Evolutionary conservation across 495 filamentous ascomycete species (phyloP), one percentile per base, ranked within the genome.

Genomic region (Usnea hakonensis): DNA sequence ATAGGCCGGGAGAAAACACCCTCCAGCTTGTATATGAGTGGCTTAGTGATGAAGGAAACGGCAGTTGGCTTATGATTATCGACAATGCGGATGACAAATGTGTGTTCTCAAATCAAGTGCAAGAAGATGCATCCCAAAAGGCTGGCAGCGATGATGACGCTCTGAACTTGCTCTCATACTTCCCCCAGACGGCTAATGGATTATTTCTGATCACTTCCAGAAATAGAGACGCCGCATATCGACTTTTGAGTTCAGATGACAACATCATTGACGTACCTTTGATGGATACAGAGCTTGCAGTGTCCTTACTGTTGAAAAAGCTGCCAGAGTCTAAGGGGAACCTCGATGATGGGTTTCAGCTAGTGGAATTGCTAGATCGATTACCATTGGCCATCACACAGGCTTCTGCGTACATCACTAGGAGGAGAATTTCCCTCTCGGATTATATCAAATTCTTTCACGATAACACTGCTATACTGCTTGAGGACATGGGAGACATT

Each of bases 341-440:
- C n/a, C n/a, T n/a, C n/a, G n/a, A n/a, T n/a, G n/a, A n/a, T n/a
- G n/a, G n/a, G n/a, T n/a, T n/a, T n/a, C n/a, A n/a, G n/a, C n/a
- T n/a, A n/a, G n/a, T n/a, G n/a, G n/a, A n/a, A n/a, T n/a, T n/a
- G n/a, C 74, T 82, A 6, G 78, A 79, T 16, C 72, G 61, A 46
- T 71, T 83, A 62, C 77, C 81, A 19, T 74, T 82, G 17, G 78
- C 79, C 6, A 80, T 82, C 44, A 70, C 67, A 17, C 80, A 83
- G 66, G 79, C 77, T 2, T 75, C 77, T 4, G 72, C 71, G 3
- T 82, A 77, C 66, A 82, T 83, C 57, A 64, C 5, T 23, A 61
- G 67, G 33, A 61, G 65, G 38, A 57, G 72, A 3, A 53, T 28
- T 26, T 68, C 67, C 21, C 61, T 75, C 52, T 40, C 60, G 33